Evolutionary conservation across 2,329 filamentous ascomycete genomes (phyloP).

Genomic region (Podosphaera aphanis): DNA sequence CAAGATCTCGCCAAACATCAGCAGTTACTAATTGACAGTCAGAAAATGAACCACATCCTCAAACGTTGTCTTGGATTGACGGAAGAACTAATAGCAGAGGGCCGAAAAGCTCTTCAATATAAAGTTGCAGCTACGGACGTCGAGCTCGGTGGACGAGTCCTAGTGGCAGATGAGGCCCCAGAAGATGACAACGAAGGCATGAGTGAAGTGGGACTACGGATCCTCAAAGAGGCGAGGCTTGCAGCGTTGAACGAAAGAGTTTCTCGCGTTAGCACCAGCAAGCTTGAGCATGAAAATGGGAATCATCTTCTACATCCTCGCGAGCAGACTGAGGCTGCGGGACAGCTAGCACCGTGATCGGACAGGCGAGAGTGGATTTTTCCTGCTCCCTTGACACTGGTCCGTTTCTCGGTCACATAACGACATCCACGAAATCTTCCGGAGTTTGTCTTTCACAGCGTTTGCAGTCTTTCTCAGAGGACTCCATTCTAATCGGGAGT

Average conservation of each 20-base stretch:
- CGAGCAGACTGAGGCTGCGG: neutral
- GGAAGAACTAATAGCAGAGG: slow-evolving; percentile 74
- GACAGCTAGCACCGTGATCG: neutral
- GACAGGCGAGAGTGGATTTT: no score
- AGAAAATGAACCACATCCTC: slow-evolving; percentile 87
- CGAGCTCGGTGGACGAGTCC: slow-evolving; percentile 56
- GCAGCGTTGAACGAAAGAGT: slow-evolving; percentile 9
- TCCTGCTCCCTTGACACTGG: neutral
- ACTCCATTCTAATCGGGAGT: no score
- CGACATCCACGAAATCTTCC: neutral
- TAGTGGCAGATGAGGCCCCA: slow-evolving; percentile 43
- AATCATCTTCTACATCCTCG: slow-evolving; percentile 6
- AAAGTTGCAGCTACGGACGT: slow-evolving; percentile 58
- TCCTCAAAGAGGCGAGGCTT: slow-evolving; percentile 12
- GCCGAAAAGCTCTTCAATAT: slow-evolving; percentile 68
- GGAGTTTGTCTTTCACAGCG: neutral
- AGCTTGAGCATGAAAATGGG: slow-evolving; percentile 14
- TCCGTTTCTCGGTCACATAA: neutral
- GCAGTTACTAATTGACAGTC: slow-evolving; percentile 67
- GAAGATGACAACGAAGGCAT: slow-evolving; percentile 13
- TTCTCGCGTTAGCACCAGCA: slow-evolving; percentile 7
- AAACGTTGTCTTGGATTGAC: slow-evolving; percentile 77
- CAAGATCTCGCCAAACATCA: slow-evolving; percentile 75
- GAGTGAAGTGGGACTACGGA: slow-evolving; percentile 10
- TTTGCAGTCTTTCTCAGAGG: no score